Conservation (phyloP, 148 eudicot genomes). For the Vaccinium vitisidaea region DNA sequence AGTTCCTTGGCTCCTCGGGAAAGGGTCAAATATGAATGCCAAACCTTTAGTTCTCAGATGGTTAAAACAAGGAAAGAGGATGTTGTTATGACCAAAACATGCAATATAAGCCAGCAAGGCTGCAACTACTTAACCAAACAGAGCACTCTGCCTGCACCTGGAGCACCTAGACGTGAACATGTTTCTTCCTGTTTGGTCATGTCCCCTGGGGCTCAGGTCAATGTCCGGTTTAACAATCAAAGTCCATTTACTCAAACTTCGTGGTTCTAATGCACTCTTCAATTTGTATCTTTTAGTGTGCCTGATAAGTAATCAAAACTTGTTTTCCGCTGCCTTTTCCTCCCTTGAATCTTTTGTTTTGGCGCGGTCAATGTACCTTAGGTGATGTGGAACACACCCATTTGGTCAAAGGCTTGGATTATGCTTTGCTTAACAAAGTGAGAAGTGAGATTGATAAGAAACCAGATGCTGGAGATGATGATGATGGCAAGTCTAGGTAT, state of each 20-base stretch:
- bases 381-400: slow-evolving; percentile 99
- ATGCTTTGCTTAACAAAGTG: slow-evolving; percentile 90
- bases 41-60: background rate
- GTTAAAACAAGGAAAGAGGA: background rate
- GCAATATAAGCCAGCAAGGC: background rate
- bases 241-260: too few species aligned
- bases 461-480: slow-evolving; percentile 70
- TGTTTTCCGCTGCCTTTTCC: background rate
- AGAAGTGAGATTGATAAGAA: slow-evolving; percentile 96
- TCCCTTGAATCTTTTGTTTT: slow-evolving; percentile 11
- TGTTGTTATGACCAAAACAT: background rate
- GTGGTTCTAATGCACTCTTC: background rate
- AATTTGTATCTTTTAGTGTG: background rate
- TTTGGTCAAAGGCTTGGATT: slow-evolving; percentile 97
- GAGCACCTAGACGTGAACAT: background rate
- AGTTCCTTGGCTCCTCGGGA: background rate
- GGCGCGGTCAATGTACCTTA: slow-evolving; percentile 29
- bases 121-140: background rate
- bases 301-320: background rate
- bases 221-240: too few species aligned
- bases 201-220: too few species aligned
- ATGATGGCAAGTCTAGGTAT: slow-evolving; percentile 74
- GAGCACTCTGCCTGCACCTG: background rate
- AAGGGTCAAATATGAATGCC: background rate
- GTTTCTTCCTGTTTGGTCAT: too few species aligned